Percentiles rank a stretch among this genome's conserved stretches.
Evolutionary conservation across 75 land plant genomes (phyloP).

Genomic region (Cupressus sempervirens): DNA sequence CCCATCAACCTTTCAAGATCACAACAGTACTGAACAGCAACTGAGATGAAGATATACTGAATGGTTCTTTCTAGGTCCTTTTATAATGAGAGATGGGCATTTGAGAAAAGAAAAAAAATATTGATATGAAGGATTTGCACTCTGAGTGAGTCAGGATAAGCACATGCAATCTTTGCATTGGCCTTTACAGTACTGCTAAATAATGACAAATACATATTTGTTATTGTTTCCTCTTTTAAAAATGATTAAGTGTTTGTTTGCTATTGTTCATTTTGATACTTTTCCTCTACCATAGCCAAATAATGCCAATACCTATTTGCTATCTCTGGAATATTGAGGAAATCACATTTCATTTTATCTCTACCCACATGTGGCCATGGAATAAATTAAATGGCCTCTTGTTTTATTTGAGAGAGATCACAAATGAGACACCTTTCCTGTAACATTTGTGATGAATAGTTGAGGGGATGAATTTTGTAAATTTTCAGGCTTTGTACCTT

Average conservation of each 20-base stretch:
- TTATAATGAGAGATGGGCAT: neutral
- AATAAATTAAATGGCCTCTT: neutral
- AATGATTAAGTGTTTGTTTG: neutral
- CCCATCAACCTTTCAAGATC: neutral
- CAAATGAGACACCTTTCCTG: neutral
- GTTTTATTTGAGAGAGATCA: neutral
- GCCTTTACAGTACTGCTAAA: neutral
- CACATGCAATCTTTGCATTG: neutral
- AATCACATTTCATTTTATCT: neutral
- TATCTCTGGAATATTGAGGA: neutral
- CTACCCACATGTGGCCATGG: neutral
- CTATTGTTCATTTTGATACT: neutral
- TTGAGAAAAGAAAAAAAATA: neutral
- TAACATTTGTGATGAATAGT: neutral
- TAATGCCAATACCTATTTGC: neutral
- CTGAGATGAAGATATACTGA: neutral
- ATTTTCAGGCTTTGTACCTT: neutral
- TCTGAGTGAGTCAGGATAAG: neutral
- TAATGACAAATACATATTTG: neutral
- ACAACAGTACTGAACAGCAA: neutral
- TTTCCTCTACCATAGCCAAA: neutral
- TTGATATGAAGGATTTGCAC: neutral
- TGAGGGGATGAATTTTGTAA: neutral
- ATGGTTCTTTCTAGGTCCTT: neutral
- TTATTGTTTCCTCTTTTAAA: neutral